Percentiles rank a stretch among this genome's conserved stretches.
Evolutionary conservation across 495 filamentous ascomycete genomes (phyloP).

Genomic region (Neurospora sp.): DNA sequence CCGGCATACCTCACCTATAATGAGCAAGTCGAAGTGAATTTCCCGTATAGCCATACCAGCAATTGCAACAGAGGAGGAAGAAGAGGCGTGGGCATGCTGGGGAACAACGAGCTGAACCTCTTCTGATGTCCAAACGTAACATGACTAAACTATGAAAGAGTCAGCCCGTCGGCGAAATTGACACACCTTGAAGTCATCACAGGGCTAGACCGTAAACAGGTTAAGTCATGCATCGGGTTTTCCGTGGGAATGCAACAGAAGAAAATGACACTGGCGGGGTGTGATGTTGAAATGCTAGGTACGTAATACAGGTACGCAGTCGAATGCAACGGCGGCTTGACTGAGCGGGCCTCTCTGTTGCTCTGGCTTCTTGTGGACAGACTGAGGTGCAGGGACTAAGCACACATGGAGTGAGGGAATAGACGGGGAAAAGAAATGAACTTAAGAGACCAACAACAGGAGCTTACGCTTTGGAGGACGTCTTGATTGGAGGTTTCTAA

Average conservation of each 20-base stretch:
- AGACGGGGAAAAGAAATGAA: slow-evolving; percentile 1
- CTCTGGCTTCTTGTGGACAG: slow-evolving; percentile 2
- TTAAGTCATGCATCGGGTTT: not conserved
- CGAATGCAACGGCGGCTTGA: slow-evolving; percentile 21
- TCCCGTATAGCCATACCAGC: not conserved
- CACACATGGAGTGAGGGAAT: not conserved
- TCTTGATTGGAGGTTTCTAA: slow-evolving; percentile 11
- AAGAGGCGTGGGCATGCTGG: not conserved
- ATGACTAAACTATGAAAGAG: not conserved
- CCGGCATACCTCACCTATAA: not conserved
- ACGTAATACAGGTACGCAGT: not conserved
- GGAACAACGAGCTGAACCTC: not conserved
- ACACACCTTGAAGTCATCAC: not conserved
- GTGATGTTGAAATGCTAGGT: not conserved
- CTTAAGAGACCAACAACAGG: slow-evolving; percentile 12
- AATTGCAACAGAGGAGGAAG: not conserved
- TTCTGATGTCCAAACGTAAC: not conserved
- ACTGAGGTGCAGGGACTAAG: not conserved
- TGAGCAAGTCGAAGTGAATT: not conserved
- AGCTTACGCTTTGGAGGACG: not conserved
- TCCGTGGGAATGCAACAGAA: not conserved
- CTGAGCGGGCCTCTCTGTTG: slow-evolving; percentile 7
- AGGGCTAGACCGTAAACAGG: not conserved
- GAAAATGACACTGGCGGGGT: not conserved
- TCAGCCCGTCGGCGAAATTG: not conserved